Percentiles rank a stretch among this genome's conserved stretches.
Conservation (phyloP, 108 stramenopile species). For the Asterionellopsis glacialis region DNA sequence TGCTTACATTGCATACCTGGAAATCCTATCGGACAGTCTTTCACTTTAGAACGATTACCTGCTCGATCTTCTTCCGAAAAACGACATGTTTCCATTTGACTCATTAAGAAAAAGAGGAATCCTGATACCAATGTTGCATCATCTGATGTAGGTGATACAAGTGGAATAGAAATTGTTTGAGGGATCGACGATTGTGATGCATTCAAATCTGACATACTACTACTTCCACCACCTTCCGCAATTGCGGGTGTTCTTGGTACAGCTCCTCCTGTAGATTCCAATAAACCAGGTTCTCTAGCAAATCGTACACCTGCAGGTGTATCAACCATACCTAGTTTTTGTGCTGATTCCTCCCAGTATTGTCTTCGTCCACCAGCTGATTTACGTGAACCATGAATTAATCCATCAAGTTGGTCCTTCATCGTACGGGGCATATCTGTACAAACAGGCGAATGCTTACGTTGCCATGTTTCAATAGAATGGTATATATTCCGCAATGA, state of each 20-base stretch:
- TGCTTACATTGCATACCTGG: constrained; percentile 76
- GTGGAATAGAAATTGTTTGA: neutral
- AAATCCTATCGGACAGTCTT: constrained; percentile 55
- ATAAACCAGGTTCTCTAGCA: constrained; percentile 20
- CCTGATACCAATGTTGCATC: constrained; percentile 31
- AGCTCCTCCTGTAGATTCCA: neutral
- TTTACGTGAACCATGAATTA: constrained; percentile 22
- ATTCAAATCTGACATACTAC: neutral
- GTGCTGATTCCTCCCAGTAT: constrained; percentile 76
- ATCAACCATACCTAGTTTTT: constrained; percentile 62
- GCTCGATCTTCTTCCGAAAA: constrained; percentile 78
- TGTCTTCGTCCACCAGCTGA: constrained; percentile 64
- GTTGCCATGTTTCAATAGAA: constrained; percentile 60
- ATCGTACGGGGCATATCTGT: constrained; percentile 38
- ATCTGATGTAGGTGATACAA: neutral
- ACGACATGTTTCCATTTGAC: constrained; percentile 70
- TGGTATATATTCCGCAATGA: constrained; percentile 47
- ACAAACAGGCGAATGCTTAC: constrained; percentile 42
- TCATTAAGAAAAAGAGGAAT: constrained; percentile 61
- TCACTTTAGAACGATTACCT: constrained; percentile 61
- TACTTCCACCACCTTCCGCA: neutral
- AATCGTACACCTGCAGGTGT: constrained; percentile 73
- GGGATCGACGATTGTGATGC: neutral
- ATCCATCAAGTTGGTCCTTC: constrained; percentile 16
- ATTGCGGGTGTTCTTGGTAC: neutral